These are phyloP conservation scores for Boletus reticulatus DNA, from an alignment of 768 basidiomycete genomes.

Conservation along the genomic window DNA sequence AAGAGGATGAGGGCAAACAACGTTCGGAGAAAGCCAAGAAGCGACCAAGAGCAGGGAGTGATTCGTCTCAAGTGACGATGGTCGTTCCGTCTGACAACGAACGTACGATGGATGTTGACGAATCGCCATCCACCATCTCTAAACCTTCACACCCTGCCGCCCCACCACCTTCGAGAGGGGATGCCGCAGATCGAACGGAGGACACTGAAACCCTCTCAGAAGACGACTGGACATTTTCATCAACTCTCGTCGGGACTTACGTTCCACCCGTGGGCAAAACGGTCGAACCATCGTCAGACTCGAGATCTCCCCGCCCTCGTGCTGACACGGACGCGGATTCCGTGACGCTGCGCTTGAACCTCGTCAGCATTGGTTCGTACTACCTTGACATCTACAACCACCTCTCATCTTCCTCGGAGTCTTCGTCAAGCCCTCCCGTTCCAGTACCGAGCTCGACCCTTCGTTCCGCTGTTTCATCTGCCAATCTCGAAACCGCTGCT, in stretches of 20 bases:
- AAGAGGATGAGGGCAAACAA: neutral
- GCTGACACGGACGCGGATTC: neutral
- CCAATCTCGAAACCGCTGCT: slow-evolving; percentile 38
- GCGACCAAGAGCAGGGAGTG: slow-evolving; percentile 11
- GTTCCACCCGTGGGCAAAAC: slow-evolving; percentile 14
- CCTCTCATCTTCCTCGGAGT: neutral
- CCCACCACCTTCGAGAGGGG: neutral
- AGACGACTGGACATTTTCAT: slow-evolving; percentile 21
- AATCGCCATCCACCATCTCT: slow-evolving; percentile 18
- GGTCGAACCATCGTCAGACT: neutral
- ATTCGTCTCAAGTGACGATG: slow-evolving; percentile 20
- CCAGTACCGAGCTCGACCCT: slow-evolving; percentile 9
- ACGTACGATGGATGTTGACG: slow-evolving; percentile 25
- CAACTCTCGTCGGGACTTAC: slow-evolving; percentile 26
- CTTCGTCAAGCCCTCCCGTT: neutral
- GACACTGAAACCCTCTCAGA: slow-evolving; percentile 7
- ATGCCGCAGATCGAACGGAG: neutral
- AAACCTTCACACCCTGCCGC: slow-evolving; percentile 2
- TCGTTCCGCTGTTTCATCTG: slow-evolving; percentile 25
- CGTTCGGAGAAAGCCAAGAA: neutral
- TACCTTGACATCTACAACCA: slow-evolving; percentile 19
- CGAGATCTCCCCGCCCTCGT: neutral
- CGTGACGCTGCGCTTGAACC: slow-evolving; percentile 20
- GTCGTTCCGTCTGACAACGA: slow-evolving; percentile 25
- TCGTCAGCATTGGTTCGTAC: slow-evolving; percentile 18